These are phyloP conservation scores for Geoglossum glabrum DNA, from an alignment of 495 filamentous ascomycete species.

Conservation along the genomic window DNA sequence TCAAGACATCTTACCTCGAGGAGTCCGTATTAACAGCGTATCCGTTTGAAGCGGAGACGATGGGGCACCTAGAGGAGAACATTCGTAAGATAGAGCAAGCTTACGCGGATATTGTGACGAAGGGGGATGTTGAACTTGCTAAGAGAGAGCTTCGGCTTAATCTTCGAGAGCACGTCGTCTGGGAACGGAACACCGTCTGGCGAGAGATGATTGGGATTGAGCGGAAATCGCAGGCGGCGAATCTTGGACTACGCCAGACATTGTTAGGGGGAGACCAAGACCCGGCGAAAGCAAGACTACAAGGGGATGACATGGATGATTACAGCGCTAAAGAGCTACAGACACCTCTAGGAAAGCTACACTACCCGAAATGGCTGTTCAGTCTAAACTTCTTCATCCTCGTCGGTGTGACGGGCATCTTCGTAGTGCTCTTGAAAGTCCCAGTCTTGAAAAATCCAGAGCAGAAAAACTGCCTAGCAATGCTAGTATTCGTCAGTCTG, in stretches of 20 bases:
- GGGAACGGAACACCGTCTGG: constrained; percentile 98
- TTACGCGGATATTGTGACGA: constrained; percentile 64
- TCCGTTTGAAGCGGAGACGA: constrained; percentile 53
- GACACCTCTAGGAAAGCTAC: constrained; percentile 65
- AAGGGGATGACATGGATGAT: constrained; percentile 56
- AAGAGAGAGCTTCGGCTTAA: constrained; percentile 75
- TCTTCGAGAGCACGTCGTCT: constrained; percentile 90
- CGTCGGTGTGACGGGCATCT: constrained; percentile 47
- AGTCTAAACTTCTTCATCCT: constrained; percentile 62
- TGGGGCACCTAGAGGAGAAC: constrained; percentile 44
- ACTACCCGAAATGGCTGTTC: constrained; percentile 62
- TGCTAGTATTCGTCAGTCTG: constrained; percentile 84
- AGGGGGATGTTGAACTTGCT: constrained; percentile 53
- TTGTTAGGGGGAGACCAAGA: constrained; percentile 60
- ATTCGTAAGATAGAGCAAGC: constrained; percentile 53
- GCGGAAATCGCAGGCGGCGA: constrained; percentile 85
- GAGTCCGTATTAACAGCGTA: constrained; percentile 49
- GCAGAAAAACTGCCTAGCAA: constrained; percentile 87
- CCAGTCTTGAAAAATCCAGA: constrained; percentile 68
- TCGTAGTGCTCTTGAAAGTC: constrained; percentile 46
- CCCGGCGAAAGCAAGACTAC: constrained; percentile 44
- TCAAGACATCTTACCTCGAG: constrained; percentile 57
- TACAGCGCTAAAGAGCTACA: constrained; percentile 41
- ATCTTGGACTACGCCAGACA: constrained; percentile 59
- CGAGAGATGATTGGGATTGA: constrained; percentile 97